A percentile compares a stretch with the other conserved stretches of the same genome.
Conservation (phyloP, 2,329 filamentous ascomycete genomes). For the Xylariaceae sp. region DNA sequence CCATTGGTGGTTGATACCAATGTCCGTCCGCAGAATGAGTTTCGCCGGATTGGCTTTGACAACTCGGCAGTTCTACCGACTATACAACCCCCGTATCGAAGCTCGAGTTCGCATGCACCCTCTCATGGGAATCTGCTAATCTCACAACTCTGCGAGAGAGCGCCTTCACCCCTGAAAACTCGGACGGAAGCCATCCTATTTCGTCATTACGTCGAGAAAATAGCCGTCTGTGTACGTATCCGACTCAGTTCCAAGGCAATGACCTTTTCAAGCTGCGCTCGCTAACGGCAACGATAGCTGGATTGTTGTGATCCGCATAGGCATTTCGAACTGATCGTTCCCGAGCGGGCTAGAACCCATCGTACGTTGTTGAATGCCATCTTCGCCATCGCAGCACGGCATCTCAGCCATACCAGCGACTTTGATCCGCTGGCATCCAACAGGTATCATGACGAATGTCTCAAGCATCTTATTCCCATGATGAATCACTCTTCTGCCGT, state of each 20-base stretch:
- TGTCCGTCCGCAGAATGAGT: slow-evolving; percentile 4
- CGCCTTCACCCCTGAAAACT: slow-evolving; percentile 30
- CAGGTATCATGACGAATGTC: slow-evolving; percentile 49
- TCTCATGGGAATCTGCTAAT: slow-evolving; percentile 13
- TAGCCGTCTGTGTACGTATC: slow-evolving; percentile 34
- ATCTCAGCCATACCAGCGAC: slow-evolving; percentile 44
- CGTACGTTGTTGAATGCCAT: slow-evolving; percentile 53
- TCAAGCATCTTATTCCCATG: slow-evolving; percentile 45
- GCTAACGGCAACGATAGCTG: slow-evolving; percentile 26
- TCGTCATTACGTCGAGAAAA: slow-evolving; percentile 34
- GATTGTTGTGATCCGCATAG: slow-evolving; percentile 32
- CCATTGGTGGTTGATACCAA: not conserved
- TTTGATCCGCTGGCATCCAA: slow-evolving; percentile 48
- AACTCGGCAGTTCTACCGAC: slow-evolving; percentile 11
- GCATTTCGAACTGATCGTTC: slow-evolving; percentile 51
- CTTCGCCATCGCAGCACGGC: slow-evolving; percentile 50
- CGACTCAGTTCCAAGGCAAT: not conserved
- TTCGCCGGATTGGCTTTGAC: slow-evolving; percentile 6
- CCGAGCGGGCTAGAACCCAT: slow-evolving; percentile 45
- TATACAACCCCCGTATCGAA: slow-evolving; percentile 5
- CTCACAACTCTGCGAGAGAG: slow-evolving; percentile 20
- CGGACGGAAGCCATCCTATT: slow-evolving; percentile 33
- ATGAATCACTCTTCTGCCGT: slow-evolving; percentile 37
- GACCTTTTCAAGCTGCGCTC: not conserved
- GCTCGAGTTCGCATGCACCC: slow-evolving; percentile 7